Percentiles rank a stretch among this genome's conserved stretches.
Evolutionary conservation across 345 rosid species (phyloP).

Genomic region (Passiflora organensis): DNA sequence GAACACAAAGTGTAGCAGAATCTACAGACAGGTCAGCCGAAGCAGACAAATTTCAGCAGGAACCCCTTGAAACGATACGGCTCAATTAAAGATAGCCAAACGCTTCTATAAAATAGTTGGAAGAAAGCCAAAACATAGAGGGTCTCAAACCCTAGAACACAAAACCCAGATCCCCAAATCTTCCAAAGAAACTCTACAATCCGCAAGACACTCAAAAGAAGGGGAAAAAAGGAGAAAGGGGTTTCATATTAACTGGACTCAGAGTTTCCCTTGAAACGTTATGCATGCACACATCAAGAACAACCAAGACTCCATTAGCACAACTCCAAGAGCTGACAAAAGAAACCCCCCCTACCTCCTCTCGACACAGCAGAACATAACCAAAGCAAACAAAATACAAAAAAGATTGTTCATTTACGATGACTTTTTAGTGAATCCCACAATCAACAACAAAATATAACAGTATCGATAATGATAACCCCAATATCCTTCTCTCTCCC

Average conservation of each 20-base stretch:
- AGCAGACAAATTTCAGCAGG: constrained; percentile 14
- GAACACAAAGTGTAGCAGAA: constrained; percentile 6
- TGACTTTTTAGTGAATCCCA: constrained; percentile 24
- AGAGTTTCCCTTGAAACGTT: constrained; percentile 2
- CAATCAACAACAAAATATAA: constrained; percentile 16
- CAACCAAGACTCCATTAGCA: constrained; percentile 21
- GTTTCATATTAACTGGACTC: constrained; percentile 13
- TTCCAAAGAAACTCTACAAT: constrained; percentile 13
- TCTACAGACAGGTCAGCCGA: constrained; percentile 9
- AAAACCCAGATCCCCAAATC: constrained; percentile 55
- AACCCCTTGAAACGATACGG: constrained; percentile 22
- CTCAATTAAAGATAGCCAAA: constrained; percentile 36
- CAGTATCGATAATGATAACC: constrained; percentile 17
- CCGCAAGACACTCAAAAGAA: constrained; percentile 10
- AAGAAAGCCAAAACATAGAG: constrained; percentile 43
- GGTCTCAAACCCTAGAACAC: constrained; percentile 53
- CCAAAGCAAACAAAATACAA: constrained; percentile 30
- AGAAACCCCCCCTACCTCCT: constrained; percentile 15
- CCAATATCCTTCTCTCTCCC: constrained; percentile 24
- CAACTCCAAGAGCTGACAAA: constrained; percentile 21
- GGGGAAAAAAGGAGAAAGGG: constrained; percentile 15
- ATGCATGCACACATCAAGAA: not conserved
- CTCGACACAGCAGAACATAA: constrained; percentile 18
- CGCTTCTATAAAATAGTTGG: constrained; percentile 23
- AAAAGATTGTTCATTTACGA: constrained; percentile 29